These are phyloP conservation scores for Backusella parvicylindrica DNA, from an alignment of 192 early-diverging fungal genomes.

Conservation along the genomic window DNA sequence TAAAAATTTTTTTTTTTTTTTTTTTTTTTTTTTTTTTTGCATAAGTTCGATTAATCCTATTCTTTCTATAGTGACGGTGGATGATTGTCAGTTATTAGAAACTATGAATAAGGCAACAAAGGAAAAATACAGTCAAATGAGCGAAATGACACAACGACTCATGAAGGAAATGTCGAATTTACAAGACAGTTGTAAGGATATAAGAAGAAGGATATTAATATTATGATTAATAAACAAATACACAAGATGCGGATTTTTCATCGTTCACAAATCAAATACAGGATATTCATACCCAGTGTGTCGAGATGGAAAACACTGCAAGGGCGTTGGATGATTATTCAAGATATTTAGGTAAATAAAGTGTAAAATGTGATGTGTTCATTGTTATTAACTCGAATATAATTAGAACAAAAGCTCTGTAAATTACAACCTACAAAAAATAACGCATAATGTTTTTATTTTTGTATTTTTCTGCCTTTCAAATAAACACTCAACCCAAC, in stretches of 20 bases:
- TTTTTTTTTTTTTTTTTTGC: not conserved
- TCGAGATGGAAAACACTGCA: slow-evolving; percentile 30
- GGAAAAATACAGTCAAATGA: slow-evolving; percentile 36
- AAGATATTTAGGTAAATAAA: slow-evolving; percentile 25
- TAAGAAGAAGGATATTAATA: too few relatives aligned
- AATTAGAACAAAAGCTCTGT: not conserved
- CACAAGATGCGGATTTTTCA: slow-evolving; percentile 29
- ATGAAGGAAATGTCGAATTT: slow-evolving; percentile 36
- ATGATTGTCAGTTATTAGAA: slow-evolving; percentile 33
- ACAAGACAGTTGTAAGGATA: slow-evolving; percentile 30
- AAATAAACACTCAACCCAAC: not conserved
- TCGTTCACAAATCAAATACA: slow-evolving; percentile 29
- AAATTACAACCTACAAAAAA: not conserved
- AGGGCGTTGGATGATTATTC: slow-evolving; percentile 34
- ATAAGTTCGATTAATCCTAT: not conserved
- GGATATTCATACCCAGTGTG: slow-evolving; percentile 26
- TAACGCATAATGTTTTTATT: not conserved
- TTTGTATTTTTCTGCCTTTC: not conserved
- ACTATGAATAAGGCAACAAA: slow-evolving; percentile 35
- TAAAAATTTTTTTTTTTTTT: not conserved
- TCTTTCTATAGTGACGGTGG: slow-evolving; percentile 11
- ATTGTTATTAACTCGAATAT: not conserved
- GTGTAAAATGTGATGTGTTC: not conserved
- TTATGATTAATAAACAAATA: not conserved
- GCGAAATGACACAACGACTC: slow-evolving; percentile 32